Conservation (phyloP, 371 early-diverging fungal species). For the Chytridium lagenaria region DNA sequence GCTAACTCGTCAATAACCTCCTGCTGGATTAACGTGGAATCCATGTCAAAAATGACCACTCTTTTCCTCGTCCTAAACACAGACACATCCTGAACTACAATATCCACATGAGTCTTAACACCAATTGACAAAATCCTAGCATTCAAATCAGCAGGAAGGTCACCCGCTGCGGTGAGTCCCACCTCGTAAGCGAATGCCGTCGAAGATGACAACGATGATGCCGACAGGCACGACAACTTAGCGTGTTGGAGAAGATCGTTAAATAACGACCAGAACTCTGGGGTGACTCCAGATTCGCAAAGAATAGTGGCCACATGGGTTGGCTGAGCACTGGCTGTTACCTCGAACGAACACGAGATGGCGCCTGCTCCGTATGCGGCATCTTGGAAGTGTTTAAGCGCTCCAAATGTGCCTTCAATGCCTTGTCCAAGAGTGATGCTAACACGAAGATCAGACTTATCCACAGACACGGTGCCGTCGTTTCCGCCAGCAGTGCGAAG, state of each 20-base stretch:
- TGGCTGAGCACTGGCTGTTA: background rate
- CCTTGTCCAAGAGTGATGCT: background rate
- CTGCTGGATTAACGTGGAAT: slow-evolving; percentile 96
- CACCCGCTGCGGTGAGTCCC: background rate
- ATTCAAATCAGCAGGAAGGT: background rate
- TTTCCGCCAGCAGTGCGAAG: background rate
- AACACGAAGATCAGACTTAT: background rate
- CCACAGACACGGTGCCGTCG: background rate
- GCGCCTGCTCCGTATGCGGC: background rate
- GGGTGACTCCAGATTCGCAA: background rate
- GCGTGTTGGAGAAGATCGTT: background rate
- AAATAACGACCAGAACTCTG: background rate
- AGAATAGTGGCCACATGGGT: slow-evolving; percentile 7
- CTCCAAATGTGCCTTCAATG: background rate
- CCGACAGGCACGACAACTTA: background rate
- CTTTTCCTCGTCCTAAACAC: slow-evolving; percentile 90
- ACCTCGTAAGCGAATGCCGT: background rate
- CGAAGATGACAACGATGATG: background rate
- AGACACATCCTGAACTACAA: slow-evolving; percentile 85
- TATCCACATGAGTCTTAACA: slow-evolving; percentile 54
- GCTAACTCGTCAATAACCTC: slow-evolving; percentile 99
- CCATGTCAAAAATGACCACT: slow-evolving; percentile 98
- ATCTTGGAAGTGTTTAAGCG: background rate
- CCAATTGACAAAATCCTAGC: background rate
- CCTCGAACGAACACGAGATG: background rate